These are phyloP conservation scores for Lodderomyces oxycetoniae DNA, from an alignment of 1,139 yeast species.

Conservation along the genomic window DNA sequence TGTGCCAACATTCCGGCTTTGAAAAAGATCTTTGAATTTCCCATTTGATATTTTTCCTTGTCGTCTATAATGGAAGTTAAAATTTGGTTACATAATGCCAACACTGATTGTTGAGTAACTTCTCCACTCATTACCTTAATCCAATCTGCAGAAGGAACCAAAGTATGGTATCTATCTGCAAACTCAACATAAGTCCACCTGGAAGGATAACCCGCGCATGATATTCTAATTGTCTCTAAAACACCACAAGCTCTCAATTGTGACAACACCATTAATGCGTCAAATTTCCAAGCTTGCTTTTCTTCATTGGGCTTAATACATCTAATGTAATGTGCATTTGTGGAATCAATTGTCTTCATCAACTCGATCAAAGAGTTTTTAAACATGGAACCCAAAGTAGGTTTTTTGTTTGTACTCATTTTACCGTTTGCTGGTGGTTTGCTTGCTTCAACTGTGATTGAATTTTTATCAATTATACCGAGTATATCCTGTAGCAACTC, in stretches of 20 bases:
- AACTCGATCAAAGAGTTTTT: constrained; percentile 87
- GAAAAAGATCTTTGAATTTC: constrained; percentile 88
- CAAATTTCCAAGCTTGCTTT: constrained; percentile 94
- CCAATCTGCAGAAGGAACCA: constrained; percentile 71
- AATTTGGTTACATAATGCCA: constrained; percentile 63
- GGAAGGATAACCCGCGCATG: constrained; percentile 98
- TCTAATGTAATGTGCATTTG: constrained; percentile 94
- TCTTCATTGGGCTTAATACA: constrained; percentile 96
- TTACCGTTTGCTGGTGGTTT: constrained; percentile 36
- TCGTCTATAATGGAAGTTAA: constrained; percentile 61
- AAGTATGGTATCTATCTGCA: constrained; percentile 81
- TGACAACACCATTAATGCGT: constrained; percentile 89
- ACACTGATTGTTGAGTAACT: constrained; percentile 55
- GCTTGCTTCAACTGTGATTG: constrained; percentile 50
- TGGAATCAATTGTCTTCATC: constrained; percentile 88
- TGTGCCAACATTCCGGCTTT: constrained; percentile 95
- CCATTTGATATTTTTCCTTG: constrained; percentile 71
- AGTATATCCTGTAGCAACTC: constrained; percentile 60
- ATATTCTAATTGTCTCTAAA: constrained; percentile 88
- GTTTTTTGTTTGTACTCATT: constrained; percentile 66
- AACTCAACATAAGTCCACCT: constrained; percentile 95
- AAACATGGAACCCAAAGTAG: constrained; percentile 92
- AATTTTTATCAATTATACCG: constrained; percentile 57
- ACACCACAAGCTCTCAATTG: constrained; percentile 99
- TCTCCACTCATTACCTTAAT: constrained; percentile 53